Percentiles rank a stretch among this genome's conserved stretches.
phyloP scores from a whole-genome alignment of 345 rosid genomes.

The Sisymbrium altissimum region DNA sequence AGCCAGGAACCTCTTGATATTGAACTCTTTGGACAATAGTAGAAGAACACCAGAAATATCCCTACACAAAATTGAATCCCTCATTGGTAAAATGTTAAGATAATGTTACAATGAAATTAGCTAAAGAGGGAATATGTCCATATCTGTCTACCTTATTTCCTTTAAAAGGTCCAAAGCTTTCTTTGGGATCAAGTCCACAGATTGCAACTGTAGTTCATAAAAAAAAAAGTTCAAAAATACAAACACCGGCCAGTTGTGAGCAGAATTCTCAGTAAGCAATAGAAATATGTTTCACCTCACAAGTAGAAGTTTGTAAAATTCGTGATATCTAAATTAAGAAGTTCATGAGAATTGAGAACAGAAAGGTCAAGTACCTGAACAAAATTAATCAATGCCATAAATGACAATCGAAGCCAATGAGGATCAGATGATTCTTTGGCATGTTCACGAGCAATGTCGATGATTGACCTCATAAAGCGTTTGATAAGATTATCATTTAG shows the following conservation, averaged over 20 bases:
- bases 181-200: slow-evolving; percentile 56
- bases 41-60: slow-evolving; percentile 57
- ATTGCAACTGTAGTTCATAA: slow-evolving; percentile 53
- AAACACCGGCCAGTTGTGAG: not conserved
- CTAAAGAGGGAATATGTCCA: not conserved
- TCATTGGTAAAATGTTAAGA: not conserved
- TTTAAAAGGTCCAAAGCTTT: slow-evolving; percentile 68
- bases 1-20: slow-evolving; percentile 66
- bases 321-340: not conserved
- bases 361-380: slow-evolving; percentile 62
- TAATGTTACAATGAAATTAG: not conserved
- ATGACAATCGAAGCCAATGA: slow-evolving; percentile 62
- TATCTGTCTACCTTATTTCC: slow-evolving; percentile 56
- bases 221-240: slow-evolving; percentile 23
- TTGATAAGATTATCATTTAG: slow-evolving; percentile 70
- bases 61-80: slow-evolving; percentile 40
- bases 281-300: slow-evolving; percentile 9
- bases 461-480: slow-evolving; percentile 63
- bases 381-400: slow-evolving; percentile 69
- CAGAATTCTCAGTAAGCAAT: not conserved
- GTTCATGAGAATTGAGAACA: not conserved
- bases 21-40: slow-evolving; percentile 68
- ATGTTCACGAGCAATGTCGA: slow-evolving; percentile 60
- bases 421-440: slow-evolving; percentile 60
- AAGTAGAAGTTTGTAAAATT: not conserved